Evolutionary conservation across 805 yeast genomes (phyloP).

Genomic region (Myxozyma neotropica): DNA sequence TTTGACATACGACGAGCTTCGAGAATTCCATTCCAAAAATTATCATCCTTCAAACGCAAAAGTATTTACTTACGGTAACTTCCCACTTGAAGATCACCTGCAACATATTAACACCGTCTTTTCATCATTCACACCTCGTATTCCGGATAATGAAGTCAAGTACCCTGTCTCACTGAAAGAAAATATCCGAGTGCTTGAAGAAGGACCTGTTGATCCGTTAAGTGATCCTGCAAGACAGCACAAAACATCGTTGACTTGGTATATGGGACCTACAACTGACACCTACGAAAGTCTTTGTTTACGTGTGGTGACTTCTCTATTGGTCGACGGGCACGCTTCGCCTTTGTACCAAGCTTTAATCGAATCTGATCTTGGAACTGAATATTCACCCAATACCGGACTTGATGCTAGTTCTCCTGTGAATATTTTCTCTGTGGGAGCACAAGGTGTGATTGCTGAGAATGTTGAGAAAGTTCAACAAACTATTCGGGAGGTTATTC

Average conservation of each 20-base stretch:
- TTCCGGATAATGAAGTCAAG: conserved; percentile 27
- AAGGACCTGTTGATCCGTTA: conserved; percentile 85
- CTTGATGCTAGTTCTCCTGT: conserved; percentile 77
- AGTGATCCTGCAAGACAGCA: conserved; percentile 65
- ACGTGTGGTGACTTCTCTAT: conserved; percentile 66
- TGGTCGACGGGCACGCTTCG: conserved; percentile 90
- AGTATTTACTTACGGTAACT: conserved; percentile 84
- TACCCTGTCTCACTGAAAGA: conserved; percentile 53
- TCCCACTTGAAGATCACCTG: conserved; percentile 65
- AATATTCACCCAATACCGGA: conserved; percentile 85
- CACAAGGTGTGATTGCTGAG: conserved; percentile 66
- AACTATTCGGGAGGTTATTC: conserved; percentile 53
- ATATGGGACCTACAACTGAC: conserved; percentile 71
- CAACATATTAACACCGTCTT: conserved; percentile 57
- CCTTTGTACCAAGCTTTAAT: conserved; percentile 84
- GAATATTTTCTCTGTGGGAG: conserved; percentile 79
- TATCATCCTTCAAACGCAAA: conserved; percentile 91
- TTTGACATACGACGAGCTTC: conserved; percentile 70
- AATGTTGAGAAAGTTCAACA: conserved; percentile 52
- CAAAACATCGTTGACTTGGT: conserved; percentile 87
- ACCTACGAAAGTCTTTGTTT: conserved; percentile 70
- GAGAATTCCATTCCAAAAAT: conserved; percentile 70
- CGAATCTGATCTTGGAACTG: conserved; percentile 82
- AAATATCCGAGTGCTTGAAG: conserved; percentile 44
- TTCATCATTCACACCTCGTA: conserved; percentile 55